A percentile compares a stretch with the other conserved stretches of the same genome.
phyloP scores from a whole-genome alignment of 192 early-diverging fungal species.

The Phycomyces blakesleeanus region DNA sequence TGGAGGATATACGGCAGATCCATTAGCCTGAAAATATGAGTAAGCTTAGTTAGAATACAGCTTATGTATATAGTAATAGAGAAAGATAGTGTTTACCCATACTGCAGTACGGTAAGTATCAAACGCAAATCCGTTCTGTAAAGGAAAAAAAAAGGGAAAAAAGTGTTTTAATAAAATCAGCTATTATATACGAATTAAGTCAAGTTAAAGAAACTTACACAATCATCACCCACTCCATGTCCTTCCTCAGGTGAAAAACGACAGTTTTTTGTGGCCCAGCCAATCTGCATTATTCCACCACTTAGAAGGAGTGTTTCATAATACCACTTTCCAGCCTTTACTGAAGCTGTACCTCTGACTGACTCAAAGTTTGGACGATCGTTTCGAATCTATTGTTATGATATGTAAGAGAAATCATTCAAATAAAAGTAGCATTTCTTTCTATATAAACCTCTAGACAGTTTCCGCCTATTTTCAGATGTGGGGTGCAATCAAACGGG shows the following conservation, averaged over 20 bases:
- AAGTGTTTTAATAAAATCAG: neutral
- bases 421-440: neutral
- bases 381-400: slow-evolving; percentile 55
- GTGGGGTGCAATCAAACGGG: slow-evolving; percentile 49
- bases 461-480: slow-evolving; percentile 50
- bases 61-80: neutral
- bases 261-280: slow-evolving; percentile 65
- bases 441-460: slow-evolving; percentile 42
- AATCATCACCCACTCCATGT: slow-evolving; percentile 66
- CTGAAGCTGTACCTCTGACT: slow-evolving; percentile 51
- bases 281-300: slow-evolving; percentile 78
- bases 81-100: slow-evolving; percentile 53
- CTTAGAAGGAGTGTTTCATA: slow-evolving; percentile 68
- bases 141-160: slow-evolving; percentile 8
- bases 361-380: slow-evolving; percentile 80
- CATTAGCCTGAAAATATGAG: slow-evolving; percentile 33
- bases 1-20: slow-evolving; percentile 38
- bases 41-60: neutral
- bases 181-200: neutral
- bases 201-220: slow-evolving; percentile 33
- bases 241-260: slow-evolving; percentile 76
- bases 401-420: neutral
- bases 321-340: slow-evolving; percentile 60
- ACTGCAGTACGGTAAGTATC: slow-evolving; percentile 71
- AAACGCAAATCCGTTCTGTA: slow-evolving; percentile 66